Evolutionary conservation across 2,329 filamentous ascomycete genomes (phyloP).

Genomic region (Cytospora schulzeri): DNA sequence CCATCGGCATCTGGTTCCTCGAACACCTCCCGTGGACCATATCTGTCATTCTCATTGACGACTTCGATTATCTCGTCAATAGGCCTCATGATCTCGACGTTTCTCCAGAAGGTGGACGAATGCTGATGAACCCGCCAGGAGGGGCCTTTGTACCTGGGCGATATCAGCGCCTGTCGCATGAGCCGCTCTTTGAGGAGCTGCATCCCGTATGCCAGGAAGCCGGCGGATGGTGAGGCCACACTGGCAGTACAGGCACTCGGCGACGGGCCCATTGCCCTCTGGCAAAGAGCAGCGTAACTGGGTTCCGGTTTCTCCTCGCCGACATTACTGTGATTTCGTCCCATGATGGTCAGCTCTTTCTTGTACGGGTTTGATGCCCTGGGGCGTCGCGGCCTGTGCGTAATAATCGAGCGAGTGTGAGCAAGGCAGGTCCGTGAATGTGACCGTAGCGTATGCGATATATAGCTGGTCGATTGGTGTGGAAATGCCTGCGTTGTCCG

Average conservation of each 20-base stretch:
- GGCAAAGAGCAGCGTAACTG: not conserved
- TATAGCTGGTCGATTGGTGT: not conserved
- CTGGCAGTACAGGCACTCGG: not conserved
- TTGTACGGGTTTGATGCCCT: not conserved
- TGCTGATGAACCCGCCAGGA: not conserved
- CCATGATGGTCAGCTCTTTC: not conserved
- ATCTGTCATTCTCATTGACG: not conserved
- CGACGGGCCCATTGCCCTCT: not conserved
- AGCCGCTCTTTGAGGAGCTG: not conserved
- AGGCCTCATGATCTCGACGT: not conserved
- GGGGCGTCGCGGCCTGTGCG: not conserved
- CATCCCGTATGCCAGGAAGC: not conserved
- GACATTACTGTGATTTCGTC: not conserved
- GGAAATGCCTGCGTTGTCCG: not conserved
- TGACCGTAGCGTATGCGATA: not conserved
- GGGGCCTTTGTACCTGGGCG: not conserved
- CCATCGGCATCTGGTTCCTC: conserved; percentile 4
- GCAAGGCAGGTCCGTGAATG: not conserved
- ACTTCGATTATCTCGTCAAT: conserved; percentile 12
- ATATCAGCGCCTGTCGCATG: not conserved
- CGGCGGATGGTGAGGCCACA: too few species aligned
- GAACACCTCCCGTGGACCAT: not conserved
- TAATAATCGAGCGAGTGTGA: not conserved
- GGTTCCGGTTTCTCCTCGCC: not conserved
- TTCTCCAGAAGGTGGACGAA: not conserved